These are phyloP conservation scores for Sclerotiophoma versabilis DNA, from an alignment of 2,329 filamentous ascomycete species.

Conservation along the genomic window DNA sequence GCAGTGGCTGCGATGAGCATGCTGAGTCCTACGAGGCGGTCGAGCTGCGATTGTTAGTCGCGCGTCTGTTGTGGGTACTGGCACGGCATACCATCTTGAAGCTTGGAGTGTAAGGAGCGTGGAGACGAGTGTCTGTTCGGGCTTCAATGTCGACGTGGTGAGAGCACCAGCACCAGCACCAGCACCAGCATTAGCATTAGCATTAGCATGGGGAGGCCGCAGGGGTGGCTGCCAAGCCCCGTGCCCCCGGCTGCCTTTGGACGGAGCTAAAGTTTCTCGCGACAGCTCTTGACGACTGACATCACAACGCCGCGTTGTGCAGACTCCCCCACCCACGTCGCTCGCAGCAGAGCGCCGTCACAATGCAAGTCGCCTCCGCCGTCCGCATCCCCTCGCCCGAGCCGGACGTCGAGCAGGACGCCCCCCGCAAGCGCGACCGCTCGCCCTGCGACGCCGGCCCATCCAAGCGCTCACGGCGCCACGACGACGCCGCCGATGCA, in stretches of 20 bases:
- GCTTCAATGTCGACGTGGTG: slow-evolving; percentile 13
- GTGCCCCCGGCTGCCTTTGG: slow-evolving; percentile 7
- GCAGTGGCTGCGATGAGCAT: slow-evolving; percentile 77
- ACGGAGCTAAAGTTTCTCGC: slow-evolving; percentile 39
- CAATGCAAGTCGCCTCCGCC: slow-evolving; percentile 53
- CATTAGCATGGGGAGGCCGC: background rate
- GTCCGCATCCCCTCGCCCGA: slow-evolving; percentile 65
- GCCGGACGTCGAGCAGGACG: slow-evolving; percentile 54
- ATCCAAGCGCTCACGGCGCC: slow-evolving; percentile 47
- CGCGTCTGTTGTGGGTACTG: background rate
- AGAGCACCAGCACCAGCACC: slow-evolving; percentile 2
- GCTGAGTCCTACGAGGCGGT: slow-evolving; percentile 80
- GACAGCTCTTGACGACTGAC: slow-evolving; percentile 5
- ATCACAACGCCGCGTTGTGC: slow-evolving; percentile 11
- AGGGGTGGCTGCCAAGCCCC: slow-evolving; percentile 15
- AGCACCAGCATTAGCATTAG: too few species aligned
- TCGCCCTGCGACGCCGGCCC: slow-evolving; percentile 52
- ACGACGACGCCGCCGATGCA: slow-evolving; percentile 48
- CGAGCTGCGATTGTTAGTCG: slow-evolving; percentile 68
- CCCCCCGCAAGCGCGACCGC: slow-evolving; percentile 62
- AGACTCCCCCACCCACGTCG: background rate
- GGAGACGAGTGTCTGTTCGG: slow-evolving; percentile 11
- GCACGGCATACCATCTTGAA: slow-evolving; percentile 15
- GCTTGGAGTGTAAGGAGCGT: slow-evolving; percentile 12
- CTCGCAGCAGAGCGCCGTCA: slow-evolving; percentile 10